These are phyloP conservation scores for Pythium phragmiticola DNA, from an alignment of 352 stramenopile species.

Conservation along the genomic window DNA sequence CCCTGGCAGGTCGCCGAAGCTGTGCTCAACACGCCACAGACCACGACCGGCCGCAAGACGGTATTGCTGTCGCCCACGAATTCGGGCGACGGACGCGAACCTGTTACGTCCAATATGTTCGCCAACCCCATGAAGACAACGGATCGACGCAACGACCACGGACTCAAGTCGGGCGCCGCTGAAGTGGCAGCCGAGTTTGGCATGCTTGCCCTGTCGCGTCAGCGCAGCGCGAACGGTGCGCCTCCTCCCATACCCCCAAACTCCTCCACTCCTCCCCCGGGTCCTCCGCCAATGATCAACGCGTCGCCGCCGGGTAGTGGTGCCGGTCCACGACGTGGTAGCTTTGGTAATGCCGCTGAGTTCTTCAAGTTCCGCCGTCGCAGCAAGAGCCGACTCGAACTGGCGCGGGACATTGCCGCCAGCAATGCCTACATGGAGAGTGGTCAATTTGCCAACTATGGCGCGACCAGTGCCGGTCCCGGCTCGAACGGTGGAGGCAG, in stretches of 20 bases:
- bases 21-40: slow-evolving; percentile 81
- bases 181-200: slow-evolving; percentile 67
- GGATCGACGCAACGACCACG: slow-evolving; percentile 27
- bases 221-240: slow-evolving; percentile 32
- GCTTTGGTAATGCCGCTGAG: slow-evolving; percentile 82
- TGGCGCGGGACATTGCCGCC: slow-evolving; percentile 61
- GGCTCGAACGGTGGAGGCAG: slow-evolving; percentile 8
- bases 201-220: slow-evolving; percentile 45
- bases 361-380: slow-evolving; percentile 87
- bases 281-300: slow-evolving; percentile 13
- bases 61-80: slow-evolving; percentile 38
- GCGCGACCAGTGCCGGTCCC: slow-evolving; percentile 30
- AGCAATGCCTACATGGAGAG: slow-evolving; percentile 44
- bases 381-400: slow-evolving; percentile 81
- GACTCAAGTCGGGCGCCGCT: slow-evolving; percentile 59
- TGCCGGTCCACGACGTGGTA: slow-evolving; percentile 49
- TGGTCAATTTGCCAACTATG: slow-evolving; percentile 54
- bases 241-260: slow-evolving; percentile 20
- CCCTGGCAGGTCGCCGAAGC: slow-evolving; percentile 83
- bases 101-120: slow-evolving; percentile 48
- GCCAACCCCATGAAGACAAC: slow-evolving; percentile 22
- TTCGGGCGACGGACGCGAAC: slow-evolving; percentile 15
- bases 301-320: slow-evolving; percentile 33
- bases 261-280: slow-evolving; percentile 8
- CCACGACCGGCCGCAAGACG: slow-evolving; percentile 61